These are phyloP conservation scores for Chernovozyma aurita DNA, from an alignment of 1,139 yeast species.

Conservation along the genomic window DNA sequence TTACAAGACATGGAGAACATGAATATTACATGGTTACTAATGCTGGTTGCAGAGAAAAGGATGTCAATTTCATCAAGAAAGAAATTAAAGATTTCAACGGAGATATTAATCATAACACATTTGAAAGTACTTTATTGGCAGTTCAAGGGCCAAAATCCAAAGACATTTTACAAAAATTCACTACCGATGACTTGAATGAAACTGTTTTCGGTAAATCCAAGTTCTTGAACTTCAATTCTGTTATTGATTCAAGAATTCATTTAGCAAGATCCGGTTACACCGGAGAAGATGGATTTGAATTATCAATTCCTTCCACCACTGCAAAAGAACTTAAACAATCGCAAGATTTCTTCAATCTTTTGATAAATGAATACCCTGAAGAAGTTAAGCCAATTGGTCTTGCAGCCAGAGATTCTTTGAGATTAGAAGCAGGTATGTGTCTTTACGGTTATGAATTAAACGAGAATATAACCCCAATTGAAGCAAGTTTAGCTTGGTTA, in stretches of 20 bases:
- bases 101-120: conserved; percentile 54
- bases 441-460: conserved; percentile 88
- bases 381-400: conserved; percentile 84
- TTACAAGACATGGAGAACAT: conserved; percentile 78
- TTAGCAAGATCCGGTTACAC: conserved; percentile 95
- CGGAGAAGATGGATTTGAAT: conserved; percentile 97
- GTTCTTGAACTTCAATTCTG: conserved; percentile 44
- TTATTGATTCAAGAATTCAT: conserved; percentile 48
- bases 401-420: conserved; percentile 93
- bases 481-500: conserved; percentile 86
- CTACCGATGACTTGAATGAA: conserved; percentile 52
- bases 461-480: conserved; percentile 81
- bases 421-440: conserved; percentile 98
- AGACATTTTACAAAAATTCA: conserved; percentile 57
- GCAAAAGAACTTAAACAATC: conserved; percentile 43
- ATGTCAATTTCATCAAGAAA: conserved; percentile 54
- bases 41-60: conserved; percentile 91
- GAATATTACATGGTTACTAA: conserved; percentile 90
- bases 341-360: conserved; percentile 54
- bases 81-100: conserved; percentile 42
- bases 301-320: conserved; percentile 63
- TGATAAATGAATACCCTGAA: conserved; percentile 53
- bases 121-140: conserved; percentile 79
- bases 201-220: conserved; percentile 75
- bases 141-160: conserved; percentile 89